phyloP scores from a whole-genome alignment of 768 basidiomycete species.

The Mycena indigotica region DNA sequence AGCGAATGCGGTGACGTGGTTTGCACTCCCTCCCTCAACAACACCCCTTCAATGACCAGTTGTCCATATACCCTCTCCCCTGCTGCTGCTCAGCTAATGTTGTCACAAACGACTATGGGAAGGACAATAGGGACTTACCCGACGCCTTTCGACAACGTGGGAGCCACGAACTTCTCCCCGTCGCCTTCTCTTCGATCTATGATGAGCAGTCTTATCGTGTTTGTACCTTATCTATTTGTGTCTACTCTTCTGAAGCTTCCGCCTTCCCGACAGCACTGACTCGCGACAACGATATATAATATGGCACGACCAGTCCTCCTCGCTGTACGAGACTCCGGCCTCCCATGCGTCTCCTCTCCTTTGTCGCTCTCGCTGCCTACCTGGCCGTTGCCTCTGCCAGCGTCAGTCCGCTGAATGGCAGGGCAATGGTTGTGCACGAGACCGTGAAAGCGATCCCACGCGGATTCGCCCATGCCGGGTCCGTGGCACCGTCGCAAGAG shows the following conservation, averaged over 20 bases:
- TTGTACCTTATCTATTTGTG: background rate
- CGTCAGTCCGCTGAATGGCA: slow-evolving; percentile 2
- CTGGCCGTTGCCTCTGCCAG: background rate
- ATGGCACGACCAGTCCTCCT: background rate
- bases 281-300: background rate
- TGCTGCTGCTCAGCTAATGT: too few species aligned
- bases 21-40: too few species aligned
- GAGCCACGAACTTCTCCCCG: too few species aligned
- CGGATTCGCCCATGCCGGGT: slow-evolving; percentile 7
- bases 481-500: slow-evolving; percentile 9
- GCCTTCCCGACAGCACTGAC: background rate
- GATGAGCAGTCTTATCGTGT: background rate
- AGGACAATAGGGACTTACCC: too few species aligned
- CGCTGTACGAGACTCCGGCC: background rate
- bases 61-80: too few species aligned
- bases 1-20: too few species aligned
- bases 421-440: slow-evolving; percentile 12
- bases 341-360: slow-evolving; percentile 5
- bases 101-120: too few species aligned
- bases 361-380: slow-evolving; percentile 5
- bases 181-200: too few species aligned
- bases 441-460: slow-evolving; percentile 5
- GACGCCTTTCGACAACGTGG: too few species aligned
- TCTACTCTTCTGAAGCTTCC: too few species aligned
- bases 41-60: too few species aligned